phyloP scores from a whole-genome alignment of 2,329 filamentous ascomycete genomes.

The Hypomyces rosellus region DNA sequence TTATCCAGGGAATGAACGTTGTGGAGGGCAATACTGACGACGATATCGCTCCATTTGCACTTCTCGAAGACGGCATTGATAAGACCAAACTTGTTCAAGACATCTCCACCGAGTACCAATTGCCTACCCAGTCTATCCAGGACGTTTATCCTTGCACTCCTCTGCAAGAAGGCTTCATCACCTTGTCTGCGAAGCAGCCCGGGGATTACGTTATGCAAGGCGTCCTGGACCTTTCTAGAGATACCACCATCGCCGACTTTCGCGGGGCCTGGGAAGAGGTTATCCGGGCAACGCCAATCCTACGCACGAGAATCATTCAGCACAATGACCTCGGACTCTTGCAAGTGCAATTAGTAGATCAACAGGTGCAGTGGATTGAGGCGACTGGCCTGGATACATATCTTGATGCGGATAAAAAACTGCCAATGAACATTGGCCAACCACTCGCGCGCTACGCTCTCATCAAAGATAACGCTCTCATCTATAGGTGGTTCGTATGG shows the following conservation, averaged over 20 bases:
- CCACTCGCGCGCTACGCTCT: background rate
- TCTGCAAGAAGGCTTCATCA: background rate
- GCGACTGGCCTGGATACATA: too few relatives aligned
- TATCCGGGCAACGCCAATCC: too few relatives aligned
- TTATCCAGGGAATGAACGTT: background rate
- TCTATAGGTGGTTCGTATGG: background rate
- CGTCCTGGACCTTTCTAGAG: too few relatives aligned
- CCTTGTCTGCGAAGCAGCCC: background rate
- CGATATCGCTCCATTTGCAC: conserved; percentile 7
- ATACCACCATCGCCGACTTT: too few relatives aligned
- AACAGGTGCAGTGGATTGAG: too few relatives aligned
- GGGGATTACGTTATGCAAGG: too few relatives aligned
- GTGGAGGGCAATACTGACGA: background rate
- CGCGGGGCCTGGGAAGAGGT: too few relatives aligned
- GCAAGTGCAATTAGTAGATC: too few relatives aligned
- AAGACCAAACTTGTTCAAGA: background rate
- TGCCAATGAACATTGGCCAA: background rate
- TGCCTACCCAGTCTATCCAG: background rate
- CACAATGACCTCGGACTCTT: too few relatives aligned
- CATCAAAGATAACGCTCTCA: background rate
- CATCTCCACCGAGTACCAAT: background rate
- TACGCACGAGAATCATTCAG: too few relatives aligned
- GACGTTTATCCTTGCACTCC: conserved; percentile 1
- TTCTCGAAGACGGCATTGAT: background rate
- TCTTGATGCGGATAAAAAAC: background rate